These are phyloP conservation scores for Chondrus crispus DNA, from an alignment of 23 red algal species.

Conservation along the genomic window DNA sequence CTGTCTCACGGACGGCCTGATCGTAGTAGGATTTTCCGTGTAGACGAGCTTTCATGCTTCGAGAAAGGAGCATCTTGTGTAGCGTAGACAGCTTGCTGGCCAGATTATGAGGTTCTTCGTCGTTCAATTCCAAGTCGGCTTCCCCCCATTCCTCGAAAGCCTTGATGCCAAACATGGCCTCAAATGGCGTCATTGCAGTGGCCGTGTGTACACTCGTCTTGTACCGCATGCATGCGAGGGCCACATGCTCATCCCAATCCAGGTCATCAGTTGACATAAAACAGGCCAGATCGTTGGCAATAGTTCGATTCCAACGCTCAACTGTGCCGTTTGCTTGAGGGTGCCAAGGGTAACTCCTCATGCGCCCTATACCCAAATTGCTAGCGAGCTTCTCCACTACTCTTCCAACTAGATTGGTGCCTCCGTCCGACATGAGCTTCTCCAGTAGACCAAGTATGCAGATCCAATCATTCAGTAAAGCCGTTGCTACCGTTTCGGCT, in stretches of 20 bases:
- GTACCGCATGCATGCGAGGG: neutral
- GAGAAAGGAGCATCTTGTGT: neutral
- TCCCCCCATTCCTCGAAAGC: neutral
- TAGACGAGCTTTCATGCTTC: neutral
- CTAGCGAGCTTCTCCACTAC: neutral
- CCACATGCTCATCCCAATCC: slow-evolving; percentile 5
- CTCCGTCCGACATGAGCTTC: too few relatives aligned
- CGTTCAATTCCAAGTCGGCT: neutral
- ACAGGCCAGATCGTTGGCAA: neutral
- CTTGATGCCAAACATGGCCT: neutral
- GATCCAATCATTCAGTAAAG: too few relatives aligned
- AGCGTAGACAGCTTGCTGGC: neutral
- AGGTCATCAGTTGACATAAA: neutral
- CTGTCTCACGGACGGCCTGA: neutral
- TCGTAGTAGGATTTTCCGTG: neutral
- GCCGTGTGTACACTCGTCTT: neutral
- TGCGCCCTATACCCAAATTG: neutral
- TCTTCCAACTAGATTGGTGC: neutral
- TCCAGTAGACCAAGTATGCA: too few relatives aligned
- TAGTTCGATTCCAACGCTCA: slow-evolving; percentile 19
- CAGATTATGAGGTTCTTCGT: neutral
- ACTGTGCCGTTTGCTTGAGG: neutral
- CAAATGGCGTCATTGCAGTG: neutral
- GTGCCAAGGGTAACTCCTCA: neutral
- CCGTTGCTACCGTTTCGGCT: too few relatives aligned